Percentiles rank a stretch among this genome's conserved stretches.
These are phyloP conservation scores for Penicillium daleae DNA, from an alignment of 495 filamentous ascomycete species.

Conservation along the genomic window DNA sequence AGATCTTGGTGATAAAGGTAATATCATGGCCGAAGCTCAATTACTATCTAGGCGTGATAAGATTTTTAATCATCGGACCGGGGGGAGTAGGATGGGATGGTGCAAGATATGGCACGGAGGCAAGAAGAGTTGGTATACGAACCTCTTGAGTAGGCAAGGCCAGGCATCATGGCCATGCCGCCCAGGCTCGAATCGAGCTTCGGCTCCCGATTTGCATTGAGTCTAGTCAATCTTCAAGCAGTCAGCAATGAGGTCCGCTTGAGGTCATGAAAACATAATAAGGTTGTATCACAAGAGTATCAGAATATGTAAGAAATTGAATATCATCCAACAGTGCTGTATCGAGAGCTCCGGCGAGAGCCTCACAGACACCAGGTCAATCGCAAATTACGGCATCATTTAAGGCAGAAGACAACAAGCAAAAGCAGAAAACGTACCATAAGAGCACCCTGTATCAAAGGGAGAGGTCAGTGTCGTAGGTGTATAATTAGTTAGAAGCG, in stretches of 20 bases:
- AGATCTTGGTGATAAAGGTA: constrained; percentile 80
- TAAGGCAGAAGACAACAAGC: constrained; percentile 24
- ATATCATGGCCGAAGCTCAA: constrained; percentile 72
- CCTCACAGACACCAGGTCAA: constrained; percentile 79
- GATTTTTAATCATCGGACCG: constrained; percentile 72
- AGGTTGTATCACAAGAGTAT: constrained; percentile 38
- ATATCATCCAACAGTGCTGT: constrained; percentile 77
- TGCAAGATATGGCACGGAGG: neutral
- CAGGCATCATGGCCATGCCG: constrained; percentile 8
- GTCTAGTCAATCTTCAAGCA: constrained; percentile 28
- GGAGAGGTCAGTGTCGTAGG: constrained; percentile 5
- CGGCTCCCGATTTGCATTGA: neutral
- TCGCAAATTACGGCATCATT: constrained; percentile 99
- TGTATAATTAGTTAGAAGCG: constrained; percentile 1
- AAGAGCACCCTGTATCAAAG: constrained; percentile 12
- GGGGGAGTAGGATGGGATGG: constrained; percentile 15
- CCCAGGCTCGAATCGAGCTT: neutral
- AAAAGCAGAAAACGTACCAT: constrained; percentile 34
- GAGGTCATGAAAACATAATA: constrained; percentile 18
- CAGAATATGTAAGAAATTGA: constrained; percentile 99
- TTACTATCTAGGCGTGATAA: constrained; percentile 84
- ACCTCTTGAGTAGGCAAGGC: neutral
- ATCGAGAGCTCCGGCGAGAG: constrained; percentile 83
- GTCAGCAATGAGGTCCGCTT: constrained; percentile 31
- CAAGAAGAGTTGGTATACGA: constrained; percentile 8